Conservation (phyloP, 805 yeast species). For the Lipomyces yamadae region DNA sequence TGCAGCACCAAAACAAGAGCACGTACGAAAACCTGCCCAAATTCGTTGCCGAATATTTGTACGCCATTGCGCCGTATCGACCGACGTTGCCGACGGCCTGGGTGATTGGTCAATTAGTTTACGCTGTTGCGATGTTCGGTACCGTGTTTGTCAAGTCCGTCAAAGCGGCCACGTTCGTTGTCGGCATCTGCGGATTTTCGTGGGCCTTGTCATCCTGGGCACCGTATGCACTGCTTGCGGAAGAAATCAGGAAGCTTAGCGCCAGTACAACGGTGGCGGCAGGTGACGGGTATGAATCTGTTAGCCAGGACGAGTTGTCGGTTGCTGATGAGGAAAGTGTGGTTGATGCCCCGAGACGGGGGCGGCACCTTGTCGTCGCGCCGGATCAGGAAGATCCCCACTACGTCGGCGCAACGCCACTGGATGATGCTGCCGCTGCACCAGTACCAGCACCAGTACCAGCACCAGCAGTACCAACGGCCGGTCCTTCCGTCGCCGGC, state of each 20-base stretch:
- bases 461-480: not conserved
- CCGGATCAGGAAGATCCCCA: not conserved
- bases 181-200: slow-evolving; percentile 36
- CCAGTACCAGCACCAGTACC: not conserved
- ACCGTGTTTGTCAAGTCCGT: slow-evolving; percentile 34
- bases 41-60: slow-evolving; percentile 23
- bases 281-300: slow-evolving; percentile 8
- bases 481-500: slow-evolving; percentile 3
- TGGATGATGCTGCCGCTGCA: not conserved
- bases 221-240: slow-evolving; percentile 35
- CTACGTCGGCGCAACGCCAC: slow-evolving; percentile 20
- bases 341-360: slow-evolving; percentile 10
- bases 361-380: slow-evolving; percentile 10
- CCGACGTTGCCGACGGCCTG: slow-evolving; percentile 36
- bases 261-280: not conserved
- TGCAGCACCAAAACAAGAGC: slow-evolving; percentile 17
- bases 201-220: slow-evolving; percentile 38
- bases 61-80: slow-evolving; percentile 30
- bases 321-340: slow-evolving; percentile 17
- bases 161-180: slow-evolving; percentile 29
- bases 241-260: slow-evolving; percentile 31
- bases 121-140: slow-evolving; percentile 35
- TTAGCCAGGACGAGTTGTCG: slow-evolving; percentile 12
- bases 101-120: slow-evolving; percentile 30
- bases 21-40: slow-evolving; percentile 26